These are phyloP conservation scores for Chondrus crispus DNA, from an alignment of 23 red algal species.

Conservation along the genomic window DNA sequence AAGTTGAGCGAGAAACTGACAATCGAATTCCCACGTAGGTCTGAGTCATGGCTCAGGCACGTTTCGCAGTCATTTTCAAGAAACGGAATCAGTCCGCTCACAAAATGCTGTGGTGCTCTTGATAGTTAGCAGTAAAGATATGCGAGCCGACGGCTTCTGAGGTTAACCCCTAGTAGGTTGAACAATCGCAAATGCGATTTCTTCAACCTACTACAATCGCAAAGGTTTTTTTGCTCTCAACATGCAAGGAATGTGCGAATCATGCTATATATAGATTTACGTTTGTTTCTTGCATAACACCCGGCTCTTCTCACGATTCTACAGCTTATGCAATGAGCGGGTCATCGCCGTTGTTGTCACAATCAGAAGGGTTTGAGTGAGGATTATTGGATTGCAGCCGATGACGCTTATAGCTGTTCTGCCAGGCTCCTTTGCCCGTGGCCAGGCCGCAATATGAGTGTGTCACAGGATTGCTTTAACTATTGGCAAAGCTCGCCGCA, in stretches of 20 bases:
- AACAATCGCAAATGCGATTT: no score
- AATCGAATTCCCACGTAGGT: not conserved
- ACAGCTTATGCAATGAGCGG: not conserved
- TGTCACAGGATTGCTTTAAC: not conserved
- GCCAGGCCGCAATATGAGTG: not conserved
- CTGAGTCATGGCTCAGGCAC: not conserved
- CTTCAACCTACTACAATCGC: constrained; percentile 11
- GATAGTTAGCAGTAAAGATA: not conserved
- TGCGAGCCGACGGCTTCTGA: not conserved
- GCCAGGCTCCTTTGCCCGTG: not conserved
- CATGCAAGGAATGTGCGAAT: constrained; percentile 11
- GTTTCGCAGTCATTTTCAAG: not conserved
- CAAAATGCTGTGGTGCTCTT: not conserved
- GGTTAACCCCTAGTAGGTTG: no score
- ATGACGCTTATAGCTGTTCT: constrained; percentile 1
- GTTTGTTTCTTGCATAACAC: not conserved
- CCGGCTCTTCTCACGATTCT: constrained; percentile 7
- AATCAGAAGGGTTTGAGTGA: not conserved
- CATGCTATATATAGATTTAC: not conserved
- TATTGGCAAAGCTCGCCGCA: not conserved
- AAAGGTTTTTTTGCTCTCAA: constrained; percentile 39
- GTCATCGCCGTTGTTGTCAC: no score
- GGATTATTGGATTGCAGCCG: not conserved
- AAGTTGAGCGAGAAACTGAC: not conserved
- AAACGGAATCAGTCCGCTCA: not conserved